Evolutionary conservation across 495 filamentous ascomycete genomes (phyloP).

Genomic region (Staphylotrichum longicolle): DNA sequence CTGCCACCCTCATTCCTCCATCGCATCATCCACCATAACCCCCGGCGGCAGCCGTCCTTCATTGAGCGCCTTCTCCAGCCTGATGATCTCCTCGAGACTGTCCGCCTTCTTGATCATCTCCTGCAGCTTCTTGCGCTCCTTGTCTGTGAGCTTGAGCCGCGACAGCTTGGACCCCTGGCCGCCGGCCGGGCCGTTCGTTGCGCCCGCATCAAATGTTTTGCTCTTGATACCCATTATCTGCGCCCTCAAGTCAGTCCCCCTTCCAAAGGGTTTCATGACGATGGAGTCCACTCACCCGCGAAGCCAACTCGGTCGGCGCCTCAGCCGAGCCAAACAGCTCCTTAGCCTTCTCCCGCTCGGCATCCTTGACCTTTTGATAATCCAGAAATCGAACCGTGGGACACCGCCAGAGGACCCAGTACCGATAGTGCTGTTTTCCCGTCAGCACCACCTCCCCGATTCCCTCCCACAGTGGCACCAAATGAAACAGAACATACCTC

Average conservation of each 20-base stretch:
- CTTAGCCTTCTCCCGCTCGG: conserved; percentile 68
- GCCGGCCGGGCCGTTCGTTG: conserved; percentile 42
- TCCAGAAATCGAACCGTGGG: conserved; percentile 88
- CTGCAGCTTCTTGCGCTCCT: conserved; percentile 67
- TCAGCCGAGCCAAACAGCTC: conserved; percentile 78
- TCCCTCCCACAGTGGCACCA: neutral
- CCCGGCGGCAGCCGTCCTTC: conserved; percentile 80
- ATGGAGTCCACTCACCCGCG: conserved; percentile 37
- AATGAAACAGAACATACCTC: conserved; percentile 60
- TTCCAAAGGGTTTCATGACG: too few species aligned
- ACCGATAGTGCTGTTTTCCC: conserved; percentile 72
- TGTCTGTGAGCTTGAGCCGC: conserved; percentile 59
- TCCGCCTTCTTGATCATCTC: conserved; percentile 67
- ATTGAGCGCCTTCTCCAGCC: conserved; percentile 78
- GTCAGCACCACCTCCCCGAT: conserved; percentile 13
- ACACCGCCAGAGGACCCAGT: conserved; percentile 85
- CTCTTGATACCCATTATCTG: conserved; percentile 89
- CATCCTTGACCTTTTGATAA: conserved; percentile 85
- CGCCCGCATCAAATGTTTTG: conserved; percentile 65
- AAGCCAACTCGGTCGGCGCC: conserved; percentile 76
- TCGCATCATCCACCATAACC: conserved; percentile 52
- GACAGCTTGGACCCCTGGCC: conserved; percentile 59
- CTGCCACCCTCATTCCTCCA: conserved; percentile 50
- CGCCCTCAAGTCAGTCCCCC: neutral
- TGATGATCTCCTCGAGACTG: conserved; percentile 79